Evolutionary conservation across 164 flowering plant species (phyloP).

Genomic region (Kalanchoe fedtschenkoi): DNA sequence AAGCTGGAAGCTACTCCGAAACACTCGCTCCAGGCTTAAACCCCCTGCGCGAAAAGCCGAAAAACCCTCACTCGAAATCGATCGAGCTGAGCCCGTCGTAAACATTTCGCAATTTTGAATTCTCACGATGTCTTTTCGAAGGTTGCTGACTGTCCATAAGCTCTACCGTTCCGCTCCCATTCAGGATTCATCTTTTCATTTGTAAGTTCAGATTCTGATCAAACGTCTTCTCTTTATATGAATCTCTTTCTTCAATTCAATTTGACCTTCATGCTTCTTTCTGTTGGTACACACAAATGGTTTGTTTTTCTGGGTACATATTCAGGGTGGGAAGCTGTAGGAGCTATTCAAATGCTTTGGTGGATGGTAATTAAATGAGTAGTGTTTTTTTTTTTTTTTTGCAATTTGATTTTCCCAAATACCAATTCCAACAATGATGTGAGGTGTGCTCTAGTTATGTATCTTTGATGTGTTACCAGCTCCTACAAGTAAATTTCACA

Average conservation of each 20-base stretch:
- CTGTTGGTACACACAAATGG: background rate
- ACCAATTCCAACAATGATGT: background rate
- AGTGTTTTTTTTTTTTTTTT: background rate
- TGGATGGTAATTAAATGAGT: background rate
- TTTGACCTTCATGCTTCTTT: background rate
- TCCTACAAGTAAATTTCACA: constrained; percentile 16
- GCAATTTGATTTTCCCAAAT: background rate
- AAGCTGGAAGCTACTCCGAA: too few relatives aligned
- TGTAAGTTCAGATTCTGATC: background rate
- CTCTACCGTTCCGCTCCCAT: background rate
- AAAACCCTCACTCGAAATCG: background rate
- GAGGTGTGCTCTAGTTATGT: background rate
- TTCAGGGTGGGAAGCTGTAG: background rate
- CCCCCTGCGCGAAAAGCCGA: background rate
- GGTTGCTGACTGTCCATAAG: background rate
- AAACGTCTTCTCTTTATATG: background rate
- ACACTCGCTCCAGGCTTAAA: background rate
- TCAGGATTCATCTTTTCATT: background rate
- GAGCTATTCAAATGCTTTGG: background rate
- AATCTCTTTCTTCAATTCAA: background rate
- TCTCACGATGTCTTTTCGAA: background rate
- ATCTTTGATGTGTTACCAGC: constrained; percentile 14
- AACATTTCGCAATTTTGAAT: too few relatives aligned
- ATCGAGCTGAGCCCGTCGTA: background rate
- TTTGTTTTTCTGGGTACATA: background rate